phyloP scores from a whole-genome alignment of 495 filamentous ascomycete genomes.

The Alectoria sarmentosa region DNA sequence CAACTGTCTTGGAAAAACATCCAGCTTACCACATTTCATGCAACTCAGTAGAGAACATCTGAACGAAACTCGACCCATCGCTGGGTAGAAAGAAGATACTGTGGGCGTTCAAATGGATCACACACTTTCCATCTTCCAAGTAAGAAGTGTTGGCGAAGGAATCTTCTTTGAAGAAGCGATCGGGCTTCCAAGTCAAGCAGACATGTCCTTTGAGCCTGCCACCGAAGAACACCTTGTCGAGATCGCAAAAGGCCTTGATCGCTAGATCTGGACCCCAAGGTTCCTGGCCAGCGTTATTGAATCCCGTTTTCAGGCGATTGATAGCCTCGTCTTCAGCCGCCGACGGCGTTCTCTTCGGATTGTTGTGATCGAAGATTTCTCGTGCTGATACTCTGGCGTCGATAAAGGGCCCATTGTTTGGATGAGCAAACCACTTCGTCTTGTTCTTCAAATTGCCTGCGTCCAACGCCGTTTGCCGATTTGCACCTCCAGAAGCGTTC shows the following conservation, averaged over 20 bases:
- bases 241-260: neutral
- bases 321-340: neutral
- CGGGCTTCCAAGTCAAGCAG: neutral
- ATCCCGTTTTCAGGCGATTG: neutral
- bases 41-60: neutral
- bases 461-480: too few species aligned
- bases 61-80: neutral
- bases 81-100: neutral
- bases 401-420: neutral
- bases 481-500: too few species aligned
- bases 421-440: neutral
- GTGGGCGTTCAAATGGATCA: neutral
- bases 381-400: neutral
- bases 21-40: constrained; percentile 3
- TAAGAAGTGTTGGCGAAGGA: neutral
- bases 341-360: too few species aligned
- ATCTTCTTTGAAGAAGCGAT: too few species aligned
- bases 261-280: neutral
- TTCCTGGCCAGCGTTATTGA: too few species aligned
- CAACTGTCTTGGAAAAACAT: too few species aligned
- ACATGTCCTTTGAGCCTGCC: neutral
- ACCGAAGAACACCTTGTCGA: neutral
- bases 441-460: too few species aligned
- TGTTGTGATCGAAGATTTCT: neutral
- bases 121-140: neutral